Conservation (phyloP, 768 basidiomycete genomes). For the Amanita jacksonii region DNA sequence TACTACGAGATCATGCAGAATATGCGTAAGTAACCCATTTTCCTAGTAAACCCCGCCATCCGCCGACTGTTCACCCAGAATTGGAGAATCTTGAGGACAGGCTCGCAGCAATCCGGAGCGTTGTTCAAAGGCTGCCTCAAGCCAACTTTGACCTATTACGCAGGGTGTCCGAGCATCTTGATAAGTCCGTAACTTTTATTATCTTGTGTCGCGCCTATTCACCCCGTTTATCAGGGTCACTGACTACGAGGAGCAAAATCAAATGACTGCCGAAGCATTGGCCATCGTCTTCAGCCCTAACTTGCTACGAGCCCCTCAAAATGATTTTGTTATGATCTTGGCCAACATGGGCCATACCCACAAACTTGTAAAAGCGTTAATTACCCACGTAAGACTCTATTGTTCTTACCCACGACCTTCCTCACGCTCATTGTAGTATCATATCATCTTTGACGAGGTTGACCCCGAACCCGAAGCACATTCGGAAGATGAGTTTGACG, state of each 20-base stretch:
- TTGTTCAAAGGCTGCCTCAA: constrained; percentile 62
- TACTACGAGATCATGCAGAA: constrained; percentile 65
- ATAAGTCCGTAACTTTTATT: constrained; percentile 36
- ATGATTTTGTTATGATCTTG: constrained; percentile 68
- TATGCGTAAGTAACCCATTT: constrained; percentile 41
- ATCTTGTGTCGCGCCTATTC: neutral
- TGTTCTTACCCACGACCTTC: constrained; percentile 3
- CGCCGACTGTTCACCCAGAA: constrained; percentile 31
- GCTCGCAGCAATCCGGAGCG: constrained; percentile 49
- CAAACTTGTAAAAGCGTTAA: constrained; percentile 65
- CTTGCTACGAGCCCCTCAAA: constrained; percentile 65
- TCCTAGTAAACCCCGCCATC: no score
- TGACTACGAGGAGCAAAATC: constrained; percentile 80
- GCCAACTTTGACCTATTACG: constrained; percentile 72
- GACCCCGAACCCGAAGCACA: constrained; percentile 55
- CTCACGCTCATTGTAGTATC: constrained; percentile 34
- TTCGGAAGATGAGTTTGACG: constrained; percentile 54
- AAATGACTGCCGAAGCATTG: constrained; percentile 81
- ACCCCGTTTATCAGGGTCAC: constrained; percentile 46
- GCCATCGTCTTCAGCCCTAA: constrained; percentile 85
- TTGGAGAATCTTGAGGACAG: constrained; percentile 62
- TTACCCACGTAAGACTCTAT: constrained; percentile 53
- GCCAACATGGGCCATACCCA: constrained; percentile 75
- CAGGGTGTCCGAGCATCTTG: constrained; percentile 77
- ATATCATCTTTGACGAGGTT: constrained; percentile 63